phyloP scores from a whole-genome alignment of 2,329 filamentous ascomycete genomes.

The Dichotomopilus funicola region DNA sequence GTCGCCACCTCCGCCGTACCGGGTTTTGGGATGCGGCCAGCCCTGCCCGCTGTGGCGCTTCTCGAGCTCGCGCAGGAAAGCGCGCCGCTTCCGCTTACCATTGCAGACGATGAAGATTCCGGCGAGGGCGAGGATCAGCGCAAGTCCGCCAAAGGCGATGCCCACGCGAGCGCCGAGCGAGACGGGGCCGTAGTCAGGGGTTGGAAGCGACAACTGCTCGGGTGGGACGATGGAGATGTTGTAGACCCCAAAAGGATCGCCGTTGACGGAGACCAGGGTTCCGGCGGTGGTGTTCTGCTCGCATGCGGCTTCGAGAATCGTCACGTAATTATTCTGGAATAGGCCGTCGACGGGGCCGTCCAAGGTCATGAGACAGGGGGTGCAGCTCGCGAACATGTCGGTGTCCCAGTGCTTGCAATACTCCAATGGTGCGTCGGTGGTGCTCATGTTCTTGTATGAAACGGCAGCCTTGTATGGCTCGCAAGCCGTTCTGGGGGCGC shows the following conservation, averaged over 20 bases:
- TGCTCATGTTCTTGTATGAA: slow-evolving; percentile 43
- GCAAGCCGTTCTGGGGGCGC: slow-evolving; percentile 43
- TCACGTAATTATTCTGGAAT: slow-evolving; percentile 50
- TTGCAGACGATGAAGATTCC: slow-evolving; percentile 51
- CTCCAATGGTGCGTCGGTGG: slow-evolving; percentile 40
- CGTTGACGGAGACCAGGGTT: slow-evolving; percentile 42
- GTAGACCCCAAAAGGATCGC: slow-evolving; percentile 45
- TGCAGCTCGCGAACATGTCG: slow-evolving; percentile 38
- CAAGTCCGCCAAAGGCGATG: slow-evolving; percentile 47
- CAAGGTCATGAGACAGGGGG: slow-evolving; percentile 38
- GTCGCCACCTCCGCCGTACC: slow-evolving; percentile 20
- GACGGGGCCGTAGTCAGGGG: slow-evolving; percentile 41
- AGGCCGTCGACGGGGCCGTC: slow-evolving; percentile 20
- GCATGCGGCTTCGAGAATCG: slow-evolving; percentile 50
- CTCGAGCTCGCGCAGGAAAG: slow-evolving; percentile 44
- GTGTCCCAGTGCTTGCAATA: slow-evolving; percentile 48
- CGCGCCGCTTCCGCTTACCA: slow-evolving; percentile 49
- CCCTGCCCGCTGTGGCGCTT: slow-evolving; percentile 32
- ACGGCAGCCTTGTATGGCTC: slow-evolving; percentile 41
- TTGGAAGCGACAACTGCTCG: slow-evolving; percentile 32
- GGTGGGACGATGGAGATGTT: slow-evolving; percentile 46
- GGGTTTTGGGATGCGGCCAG: slow-evolving; percentile 36
- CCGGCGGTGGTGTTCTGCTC: slow-evolving; percentile 44
- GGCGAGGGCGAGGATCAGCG: slow-evolving; percentile 39
- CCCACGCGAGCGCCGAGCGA: slow-evolving; percentile 51